Evolutionary conservation across 495 filamentous ascomycete genomes (phyloP).

Genomic region (Jackrogersella minutella): DNA sequence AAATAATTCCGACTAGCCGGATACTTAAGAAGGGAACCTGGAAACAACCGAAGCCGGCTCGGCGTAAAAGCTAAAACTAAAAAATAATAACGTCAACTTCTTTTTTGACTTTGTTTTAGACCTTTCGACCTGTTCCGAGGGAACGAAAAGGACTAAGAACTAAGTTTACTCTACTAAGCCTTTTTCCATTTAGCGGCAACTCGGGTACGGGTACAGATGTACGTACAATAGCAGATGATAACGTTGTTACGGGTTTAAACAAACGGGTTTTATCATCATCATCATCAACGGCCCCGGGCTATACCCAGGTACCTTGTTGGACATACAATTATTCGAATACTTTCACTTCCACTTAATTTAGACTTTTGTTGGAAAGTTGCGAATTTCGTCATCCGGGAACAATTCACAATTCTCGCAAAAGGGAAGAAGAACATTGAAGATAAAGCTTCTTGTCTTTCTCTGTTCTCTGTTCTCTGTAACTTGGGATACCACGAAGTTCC

Average conservation of each 20-base stretch:
- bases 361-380: neutral
- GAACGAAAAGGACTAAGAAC: neutral
- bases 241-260: constrained; percentile 5
- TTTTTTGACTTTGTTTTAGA: constrained; percentile 22
- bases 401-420: too few species aligned
- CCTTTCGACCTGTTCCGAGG: neutral
- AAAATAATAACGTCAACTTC: neutral
- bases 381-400: constrained; percentile 1
- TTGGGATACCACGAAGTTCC: neutral
- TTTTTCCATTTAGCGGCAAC: neutral
- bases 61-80: too few species aligned
- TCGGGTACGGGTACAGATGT: constrained; percentile 2
- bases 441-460: too few species aligned
- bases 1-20: constrained; percentile 11
- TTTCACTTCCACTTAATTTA: too few species aligned
- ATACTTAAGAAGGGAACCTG: constrained; percentile 14
- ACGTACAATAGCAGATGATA: neutral
- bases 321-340: neutral
- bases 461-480: neutral
- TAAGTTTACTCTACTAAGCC: neutral
- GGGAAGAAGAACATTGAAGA: too few species aligned
- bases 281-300: too few species aligned
- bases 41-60: constrained; percentile 13
- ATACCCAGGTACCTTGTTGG: neutral
- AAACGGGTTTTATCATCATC: neutral